Conservation (phyloP, 2,329 filamentous ascomycete species). For the Zasmidium citrigriseum region DNA sequence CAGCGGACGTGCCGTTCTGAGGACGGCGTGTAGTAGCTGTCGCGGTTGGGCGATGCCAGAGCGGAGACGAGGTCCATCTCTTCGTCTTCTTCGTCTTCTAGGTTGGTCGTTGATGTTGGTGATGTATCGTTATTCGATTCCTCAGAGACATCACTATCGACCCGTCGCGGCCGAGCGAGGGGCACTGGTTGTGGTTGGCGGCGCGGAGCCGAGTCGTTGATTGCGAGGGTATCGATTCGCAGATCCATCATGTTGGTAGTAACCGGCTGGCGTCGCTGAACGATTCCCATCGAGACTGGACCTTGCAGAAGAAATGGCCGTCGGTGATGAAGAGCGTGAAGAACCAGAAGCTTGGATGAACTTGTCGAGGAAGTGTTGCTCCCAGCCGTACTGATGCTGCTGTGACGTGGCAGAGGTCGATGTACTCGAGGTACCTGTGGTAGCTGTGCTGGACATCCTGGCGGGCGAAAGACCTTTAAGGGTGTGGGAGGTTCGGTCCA, state of each 20-base stretch:
- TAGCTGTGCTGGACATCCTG: too few species aligned
- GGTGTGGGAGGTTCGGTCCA: too few species aligned
- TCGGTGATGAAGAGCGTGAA: constrained; percentile 9
- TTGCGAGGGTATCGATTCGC: not conserved
- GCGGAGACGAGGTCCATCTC: too few species aligned
- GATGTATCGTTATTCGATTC: not conserved
- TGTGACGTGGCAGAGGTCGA: not conserved
- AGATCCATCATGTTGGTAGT: not conserved
- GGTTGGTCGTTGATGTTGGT: not conserved
- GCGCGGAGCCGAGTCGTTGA: not conserved
- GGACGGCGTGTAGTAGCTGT: not conserved
- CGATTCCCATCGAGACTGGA: not conserved
- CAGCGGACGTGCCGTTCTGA: constrained; percentile 2
- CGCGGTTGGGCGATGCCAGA: not conserved
- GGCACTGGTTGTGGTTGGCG: not conserved
- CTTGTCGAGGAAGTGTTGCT: constrained; percentile 16
- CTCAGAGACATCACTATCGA: not conserved
- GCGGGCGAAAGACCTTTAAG: too few species aligned
- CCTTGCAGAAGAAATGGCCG: not conserved
- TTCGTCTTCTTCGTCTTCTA: not conserved
- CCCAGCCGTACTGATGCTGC: constrained; percentile 9
- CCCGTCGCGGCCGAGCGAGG: not conserved
- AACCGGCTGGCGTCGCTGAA: not conserved
- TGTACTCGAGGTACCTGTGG: not conserved
- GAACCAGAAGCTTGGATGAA: constrained; percentile 18